These are phyloP conservation scores for Trichophyton simii DNA, from an alignment of 2,329 filamentous ascomycete genomes.

Conservation along the genomic window DNA sequence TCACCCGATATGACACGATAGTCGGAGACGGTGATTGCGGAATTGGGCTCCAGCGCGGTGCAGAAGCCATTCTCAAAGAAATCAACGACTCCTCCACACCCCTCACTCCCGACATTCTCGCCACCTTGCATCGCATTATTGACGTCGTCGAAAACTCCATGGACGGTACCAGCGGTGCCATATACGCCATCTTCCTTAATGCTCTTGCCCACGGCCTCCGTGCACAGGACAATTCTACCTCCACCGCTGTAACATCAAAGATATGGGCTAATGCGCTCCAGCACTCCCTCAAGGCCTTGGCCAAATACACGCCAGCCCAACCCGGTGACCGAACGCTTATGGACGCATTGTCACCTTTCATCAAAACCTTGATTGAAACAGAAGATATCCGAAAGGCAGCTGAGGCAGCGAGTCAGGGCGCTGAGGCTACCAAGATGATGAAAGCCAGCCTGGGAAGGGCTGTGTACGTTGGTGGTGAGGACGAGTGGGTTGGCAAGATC, in stretches of 20 bases:
- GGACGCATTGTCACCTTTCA: constrained; percentile 81
- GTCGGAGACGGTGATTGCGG: constrained; percentile 88
- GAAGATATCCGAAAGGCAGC: constrained; percentile 61
- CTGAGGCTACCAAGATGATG: constrained; percentile 83
- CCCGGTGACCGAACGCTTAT: constrained; percentile 83
- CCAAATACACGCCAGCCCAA: constrained; percentile 76
- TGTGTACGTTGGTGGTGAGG: constrained; percentile 63
- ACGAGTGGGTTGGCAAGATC: constrained; percentile 54
- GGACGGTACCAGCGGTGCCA: constrained; percentile 64
- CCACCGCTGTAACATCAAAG: constrained; percentile 35
- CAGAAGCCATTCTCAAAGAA: constrained; percentile 48
- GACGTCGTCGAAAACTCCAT: constrained; percentile 55
- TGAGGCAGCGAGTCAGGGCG: constrained; percentile 58
- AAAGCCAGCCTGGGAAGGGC: constrained; percentile 71
- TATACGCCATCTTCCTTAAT: constrained; percentile 83
- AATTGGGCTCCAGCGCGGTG: constrained; percentile 71
- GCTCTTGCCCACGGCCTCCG: constrained; percentile 59
- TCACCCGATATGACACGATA: constrained; percentile 61
- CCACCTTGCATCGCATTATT: constrained; percentile 49
- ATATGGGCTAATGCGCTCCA: constrained; percentile 57
- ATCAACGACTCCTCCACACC: constrained; percentile 29
- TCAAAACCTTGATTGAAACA: constrained; percentile 54
- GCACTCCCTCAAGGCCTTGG: constrained; percentile 57
- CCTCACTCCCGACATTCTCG: constrained; percentile 45
- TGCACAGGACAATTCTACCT: constrained; percentile 37